Evolutionary conservation across 78 protist genomes (phyloP).

Genomic region (Cavenderia fasciculata): DNA sequence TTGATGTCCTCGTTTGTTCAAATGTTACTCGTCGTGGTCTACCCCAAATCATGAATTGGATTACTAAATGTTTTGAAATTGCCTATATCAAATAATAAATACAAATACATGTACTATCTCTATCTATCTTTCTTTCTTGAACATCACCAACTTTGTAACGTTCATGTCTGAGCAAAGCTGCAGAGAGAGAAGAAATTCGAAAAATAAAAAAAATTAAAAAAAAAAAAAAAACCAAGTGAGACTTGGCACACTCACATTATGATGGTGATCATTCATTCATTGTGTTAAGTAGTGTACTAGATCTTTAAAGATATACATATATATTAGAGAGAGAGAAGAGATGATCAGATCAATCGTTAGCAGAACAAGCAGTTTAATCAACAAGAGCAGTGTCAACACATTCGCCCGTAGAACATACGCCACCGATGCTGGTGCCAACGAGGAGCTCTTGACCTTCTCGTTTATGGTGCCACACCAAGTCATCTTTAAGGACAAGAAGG

Average conservation of each 20-base stretch:
- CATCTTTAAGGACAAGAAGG: slow-evolving; percentile 67
- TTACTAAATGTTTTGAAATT: slow-evolving; percentile 41
- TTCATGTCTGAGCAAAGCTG: too few relatives aligned
- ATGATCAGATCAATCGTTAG: background rate
- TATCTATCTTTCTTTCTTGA: too few relatives aligned
- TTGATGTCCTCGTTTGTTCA: background rate
- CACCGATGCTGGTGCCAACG: background rate
- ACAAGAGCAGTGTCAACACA: background rate
- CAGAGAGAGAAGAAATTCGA: too few relatives aligned
- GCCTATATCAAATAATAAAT: too few relatives aligned
- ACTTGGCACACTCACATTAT: too few relatives aligned
- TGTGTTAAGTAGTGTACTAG: too few relatives aligned
- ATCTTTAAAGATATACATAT: too few relatives aligned
- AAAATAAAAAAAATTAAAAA: too few relatives aligned
- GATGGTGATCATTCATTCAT: too few relatives aligned
- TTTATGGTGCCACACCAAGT: slow-evolving; percentile 76
- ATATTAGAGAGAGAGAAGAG: background rate
- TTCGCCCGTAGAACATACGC: slow-evolving; percentile 30
- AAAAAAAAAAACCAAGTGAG: too few relatives aligned
- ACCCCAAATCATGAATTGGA: background rate
- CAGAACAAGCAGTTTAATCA: background rate
- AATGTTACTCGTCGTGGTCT: slow-evolving; percentile 6
- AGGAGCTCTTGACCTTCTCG: slow-evolving; percentile 63
- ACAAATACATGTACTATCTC: too few relatives aligned
- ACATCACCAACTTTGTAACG: too few relatives aligned